Evolutionary conservation across 1,139 yeast genomes (phyloP), one percentile per base, ranked within the genome.

Genomic region (Debaryomyces singareniensis): DNA sequence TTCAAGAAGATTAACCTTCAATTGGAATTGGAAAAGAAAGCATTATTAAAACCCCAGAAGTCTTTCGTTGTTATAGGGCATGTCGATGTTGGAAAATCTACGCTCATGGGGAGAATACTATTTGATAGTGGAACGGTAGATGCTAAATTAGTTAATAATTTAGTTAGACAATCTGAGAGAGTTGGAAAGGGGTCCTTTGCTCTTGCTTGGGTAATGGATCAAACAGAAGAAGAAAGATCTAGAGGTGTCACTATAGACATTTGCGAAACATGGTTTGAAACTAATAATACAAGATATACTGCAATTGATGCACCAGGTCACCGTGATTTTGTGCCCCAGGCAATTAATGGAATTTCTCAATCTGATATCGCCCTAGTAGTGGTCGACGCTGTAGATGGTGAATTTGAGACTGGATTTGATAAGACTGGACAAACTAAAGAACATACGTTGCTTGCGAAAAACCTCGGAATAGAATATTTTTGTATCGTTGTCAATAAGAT

Each of bases 61-160:
- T 77, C 89, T 13, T 82, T 85, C 52, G 95, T 86, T 16, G 93
- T 86, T 3, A 77, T 84, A 38, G 98, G 99, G 3, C 98, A 93
- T 58, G 97, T 93, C 13, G 99, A 93, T 59, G 95, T 97, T 0
- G 99, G 99, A 7, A 93, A 93, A 53, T 86, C 96, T 3, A 93
- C 99, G 0, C 62, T 93, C 21, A 82, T 93, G 75, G 99, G 99
- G 5, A 66, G 98, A 35, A 55, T 93, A 26, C 54, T 93, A 26
- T 79, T 79, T 36, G 97, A 91, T 45, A 61, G 77, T 14, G 89
- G 93, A 4, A 81, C 83, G 2, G 84, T 93, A 4, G 91, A 85
- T 45, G 74, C 79, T 28, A 76, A 78, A 35, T 75, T 86, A 1
- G 75, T 89, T 15, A 78, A 83, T 47, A 85, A 82, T 49, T 61